phyloP scores from a whole-genome alignment of 2,329 filamentous ascomycete genomes.

The Ceratocystis huliohia region DNA sequence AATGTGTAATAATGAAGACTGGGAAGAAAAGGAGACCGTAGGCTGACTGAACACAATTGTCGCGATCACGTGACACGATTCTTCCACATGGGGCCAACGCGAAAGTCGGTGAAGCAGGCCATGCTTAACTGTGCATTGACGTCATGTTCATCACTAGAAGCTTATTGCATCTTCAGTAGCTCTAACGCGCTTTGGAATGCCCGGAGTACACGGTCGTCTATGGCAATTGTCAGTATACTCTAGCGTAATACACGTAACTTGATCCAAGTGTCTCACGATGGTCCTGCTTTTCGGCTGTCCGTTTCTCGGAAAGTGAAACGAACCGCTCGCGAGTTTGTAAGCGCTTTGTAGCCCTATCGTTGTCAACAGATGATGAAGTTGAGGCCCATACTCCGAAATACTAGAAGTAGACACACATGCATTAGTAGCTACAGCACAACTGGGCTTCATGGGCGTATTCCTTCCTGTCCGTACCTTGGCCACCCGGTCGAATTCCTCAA shows the following conservation, averaged over 20 bases:
- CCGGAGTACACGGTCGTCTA: slow-evolving; percentile 40
- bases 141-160: not conserved
- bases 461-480: slow-evolving; percentile 41
- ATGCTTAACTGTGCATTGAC: not conserved
- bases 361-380: slow-evolving; percentile 58
- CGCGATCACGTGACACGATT: too few relatives aligned
- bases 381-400: slow-evolving; percentile 71
- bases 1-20: not conserved
- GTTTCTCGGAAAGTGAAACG: slow-evolving; percentile 61
- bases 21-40: not conserved
- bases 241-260: not conserved
- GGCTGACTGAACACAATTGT: not conserved
- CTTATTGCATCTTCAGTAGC: slow-evolving; percentile 32
- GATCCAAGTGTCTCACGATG: slow-evolving; percentile 55
- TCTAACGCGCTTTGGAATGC: slow-evolving; percentile 51
- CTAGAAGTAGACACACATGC: slow-evolving; percentile 32
- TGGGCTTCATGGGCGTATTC: not conserved
- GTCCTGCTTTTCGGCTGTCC: slow-evolving; percentile 58
- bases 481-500: slow-evolving; percentile 55
- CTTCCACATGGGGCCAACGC: too few relatives aligned
- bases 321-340: slow-evolving; percentile 67
- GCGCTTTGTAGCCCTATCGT: slow-evolving; percentile 63
- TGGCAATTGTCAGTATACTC: not conserved
- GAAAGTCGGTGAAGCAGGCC: not conserved
- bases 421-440: not conserved